Conservation (phyloP, 2,329 filamentous ascomycete genomes). For the Didymella sp. region DNA sequence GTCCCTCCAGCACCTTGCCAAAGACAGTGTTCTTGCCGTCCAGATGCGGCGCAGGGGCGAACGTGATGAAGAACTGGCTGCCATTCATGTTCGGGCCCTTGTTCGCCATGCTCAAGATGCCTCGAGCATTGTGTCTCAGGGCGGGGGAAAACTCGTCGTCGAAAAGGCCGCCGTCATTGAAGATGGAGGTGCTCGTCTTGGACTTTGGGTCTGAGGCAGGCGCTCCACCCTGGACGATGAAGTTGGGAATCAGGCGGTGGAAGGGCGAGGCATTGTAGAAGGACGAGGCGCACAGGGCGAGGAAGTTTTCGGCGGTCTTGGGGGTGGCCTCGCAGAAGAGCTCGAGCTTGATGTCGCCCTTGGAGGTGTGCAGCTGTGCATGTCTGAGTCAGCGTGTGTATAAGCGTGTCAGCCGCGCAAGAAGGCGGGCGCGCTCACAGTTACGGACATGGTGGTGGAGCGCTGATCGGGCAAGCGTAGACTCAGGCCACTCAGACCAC, state of each 20-base stretch:
- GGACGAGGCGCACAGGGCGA: constrained; percentile 80
- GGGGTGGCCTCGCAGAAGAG: constrained; percentile 95
- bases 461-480: constrained; percentile 8
- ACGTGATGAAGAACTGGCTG: constrained; percentile 82
- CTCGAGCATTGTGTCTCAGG: constrained; percentile 71
- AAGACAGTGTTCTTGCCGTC: constrained; percentile 88
- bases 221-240: constrained; percentile 81
- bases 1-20: constrained; percentile 69
- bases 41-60: constrained; percentile 78
- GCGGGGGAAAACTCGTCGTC: constrained; percentile 81
- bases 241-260: constrained; percentile 79
- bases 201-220: constrained; percentile 58
- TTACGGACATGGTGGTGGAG: constrained; percentile 56
- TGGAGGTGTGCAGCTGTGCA: constrained; percentile 76
- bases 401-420: constrained; percentile 1
- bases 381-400: constrained; percentile 7
- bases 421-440: constrained; percentile 40
- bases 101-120: constrained; percentile 80
- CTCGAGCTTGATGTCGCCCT: constrained; percentile 92
- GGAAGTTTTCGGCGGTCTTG: constrained; percentile 91
- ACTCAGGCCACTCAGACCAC: constrained; percentile 4
- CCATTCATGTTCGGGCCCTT: constrained; percentile 76
- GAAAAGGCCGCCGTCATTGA: constrained; percentile 63
- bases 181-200: constrained; percentile 76
- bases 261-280: constrained; percentile 80